Evolutionary conservation across 2,329 filamentous ascomycete genomes (phyloP), one percentile per base, ranked within the genome.

Genomic region (Aspergillus glaucus): DNA sequence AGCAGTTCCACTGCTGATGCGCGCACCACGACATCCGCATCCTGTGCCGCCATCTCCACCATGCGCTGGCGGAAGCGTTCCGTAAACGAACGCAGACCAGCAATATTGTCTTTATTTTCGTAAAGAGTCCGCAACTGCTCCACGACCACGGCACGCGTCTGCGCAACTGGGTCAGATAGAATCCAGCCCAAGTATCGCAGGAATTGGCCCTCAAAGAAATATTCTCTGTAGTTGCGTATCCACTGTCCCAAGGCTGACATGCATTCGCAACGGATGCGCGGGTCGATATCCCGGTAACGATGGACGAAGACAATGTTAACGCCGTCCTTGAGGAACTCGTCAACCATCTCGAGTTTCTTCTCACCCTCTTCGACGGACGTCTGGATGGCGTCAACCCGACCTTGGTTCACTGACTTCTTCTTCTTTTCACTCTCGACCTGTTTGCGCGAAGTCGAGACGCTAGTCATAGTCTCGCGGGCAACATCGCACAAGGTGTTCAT

Each of bases 111-210:
- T 55, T 88, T 84, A 50, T 88, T 84, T 61, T 84, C 85, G 70
- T 94, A 92, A 4, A 98, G 78, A 49, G 81, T 84, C 19, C 81
- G 78, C 12, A 98, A 76, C 66, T 97, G 90, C 61, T 84, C 88
- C 39, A 98, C 72, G 2, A 94, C 89, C 66, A 95, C 90, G n/a
- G 85, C 79, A 47, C 93, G 82, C 19, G 88, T 91, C 7, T 82
- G 73, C 1, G 84, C 77, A 51, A 84, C 79, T 3, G 84, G 79
- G 64, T 98, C 93, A 4, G 91, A 95, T 26, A 98, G 77, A 62
- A 95, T 85, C 93, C 93, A 98, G 46, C 93, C 93, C 5, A 98
- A 77, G 62, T 98, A 98, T 52, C 93, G 85, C 45, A 98, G 75
- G 69, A 95, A 95, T 58, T 86, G 80, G 1, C 89, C 89, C 56